Evolutionary conservation across 106 monocot genomes (phyloP).

Genomic region (Alisma plantagoaquatica): DNA sequence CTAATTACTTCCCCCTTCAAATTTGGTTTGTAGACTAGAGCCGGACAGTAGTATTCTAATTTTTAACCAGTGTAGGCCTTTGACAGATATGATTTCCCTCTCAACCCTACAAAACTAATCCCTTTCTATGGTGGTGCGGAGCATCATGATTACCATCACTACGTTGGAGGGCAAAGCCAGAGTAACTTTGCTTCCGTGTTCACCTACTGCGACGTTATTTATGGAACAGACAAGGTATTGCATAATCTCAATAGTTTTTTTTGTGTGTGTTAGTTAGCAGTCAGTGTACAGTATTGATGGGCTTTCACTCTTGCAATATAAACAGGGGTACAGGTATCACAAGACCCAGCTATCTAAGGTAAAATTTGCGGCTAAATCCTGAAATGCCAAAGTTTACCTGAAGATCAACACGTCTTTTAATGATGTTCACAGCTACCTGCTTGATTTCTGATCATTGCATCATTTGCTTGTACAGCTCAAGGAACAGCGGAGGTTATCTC

Average conservation of each 20-base stretch:
- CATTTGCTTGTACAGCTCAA: too few species aligned
- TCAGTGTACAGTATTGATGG: not conserved
- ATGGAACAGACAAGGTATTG: slow-evolving; percentile 89
- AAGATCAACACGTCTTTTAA: too few species aligned
- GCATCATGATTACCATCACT: slow-evolving; percentile 96
- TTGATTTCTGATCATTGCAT: too few species aligned
- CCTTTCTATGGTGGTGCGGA: slow-evolving; percentile 97
- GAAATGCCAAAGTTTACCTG: too few species aligned
- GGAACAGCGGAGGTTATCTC: too few species aligned
- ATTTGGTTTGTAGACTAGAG: too few species aligned
- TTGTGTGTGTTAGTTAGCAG: not conserved
- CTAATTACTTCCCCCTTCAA: too few species aligned
- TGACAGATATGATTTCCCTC: slow-evolving; percentile 78
- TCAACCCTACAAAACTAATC: slow-evolving; percentile 56
- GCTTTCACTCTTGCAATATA: slow-evolving; percentile 1
- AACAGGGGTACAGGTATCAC: slow-evolving; percentile 81
- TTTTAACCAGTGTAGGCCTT: too few species aligned
- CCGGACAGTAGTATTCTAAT: too few species aligned
- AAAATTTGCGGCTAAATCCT: too few species aligned
- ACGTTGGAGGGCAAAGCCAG: slow-evolving; percentile 86
- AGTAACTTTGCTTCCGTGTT: slow-evolving; percentile 97
- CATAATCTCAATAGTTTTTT: not conserved
- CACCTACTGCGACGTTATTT: slow-evolving; percentile 93
- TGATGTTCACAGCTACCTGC: too few species aligned
- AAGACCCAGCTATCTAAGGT: slow-evolving; percentile 65